Conservation (phyloP, 2,329 filamentous ascomycete species). For the Escovopsis sp. region DNA sequence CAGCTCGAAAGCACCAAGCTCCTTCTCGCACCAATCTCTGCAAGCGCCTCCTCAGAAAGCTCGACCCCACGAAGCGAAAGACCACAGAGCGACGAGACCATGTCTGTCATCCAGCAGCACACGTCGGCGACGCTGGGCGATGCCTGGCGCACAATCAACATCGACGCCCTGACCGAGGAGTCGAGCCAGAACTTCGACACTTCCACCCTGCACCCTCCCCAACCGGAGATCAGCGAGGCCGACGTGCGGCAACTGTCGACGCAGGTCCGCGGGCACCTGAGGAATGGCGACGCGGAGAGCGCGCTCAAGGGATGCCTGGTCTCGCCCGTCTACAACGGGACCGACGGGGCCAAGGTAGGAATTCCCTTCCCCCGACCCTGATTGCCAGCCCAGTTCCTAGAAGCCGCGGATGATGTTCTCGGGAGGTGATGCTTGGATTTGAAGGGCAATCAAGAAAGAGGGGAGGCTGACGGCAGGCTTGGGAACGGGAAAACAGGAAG, state of each 20-base stretch:
- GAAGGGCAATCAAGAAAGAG: not conserved
- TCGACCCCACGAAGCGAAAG: not conserved
- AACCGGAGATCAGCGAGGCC: slow-evolving; percentile 57
- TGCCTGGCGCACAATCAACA: slow-evolving; percentile 79
- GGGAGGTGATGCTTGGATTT: not conserved
- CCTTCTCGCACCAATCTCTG: too few species aligned
- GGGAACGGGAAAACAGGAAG: slow-evolving; percentile 40
- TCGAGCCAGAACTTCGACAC: slow-evolving; percentile 85
- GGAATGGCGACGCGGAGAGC: slow-evolving; percentile 76
- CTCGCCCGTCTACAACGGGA: slow-evolving; percentile 60
- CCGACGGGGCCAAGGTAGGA: slow-evolving; percentile 41
- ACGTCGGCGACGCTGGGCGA: slow-evolving; percentile 45
- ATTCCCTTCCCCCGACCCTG: not conserved
- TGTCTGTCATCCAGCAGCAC: slow-evolving; percentile 57
- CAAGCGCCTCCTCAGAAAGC: not conserved
- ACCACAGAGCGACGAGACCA: slow-evolving; percentile 13
- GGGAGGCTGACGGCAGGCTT: not conserved
- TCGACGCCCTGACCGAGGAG: slow-evolving; percentile 82
- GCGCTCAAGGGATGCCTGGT: slow-evolving; percentile 74
- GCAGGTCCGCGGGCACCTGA: slow-evolving; percentile 76
- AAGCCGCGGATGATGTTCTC: too few species aligned
- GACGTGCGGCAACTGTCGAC: slow-evolving; percentile 65
- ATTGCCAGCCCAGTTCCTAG: too few species aligned
- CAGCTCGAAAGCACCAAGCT: too few species aligned
- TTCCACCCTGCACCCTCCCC: slow-evolving; percentile 63